Conservation (phyloP, 441 rosid genomes). For the Dalechampia spathulata region DNA sequence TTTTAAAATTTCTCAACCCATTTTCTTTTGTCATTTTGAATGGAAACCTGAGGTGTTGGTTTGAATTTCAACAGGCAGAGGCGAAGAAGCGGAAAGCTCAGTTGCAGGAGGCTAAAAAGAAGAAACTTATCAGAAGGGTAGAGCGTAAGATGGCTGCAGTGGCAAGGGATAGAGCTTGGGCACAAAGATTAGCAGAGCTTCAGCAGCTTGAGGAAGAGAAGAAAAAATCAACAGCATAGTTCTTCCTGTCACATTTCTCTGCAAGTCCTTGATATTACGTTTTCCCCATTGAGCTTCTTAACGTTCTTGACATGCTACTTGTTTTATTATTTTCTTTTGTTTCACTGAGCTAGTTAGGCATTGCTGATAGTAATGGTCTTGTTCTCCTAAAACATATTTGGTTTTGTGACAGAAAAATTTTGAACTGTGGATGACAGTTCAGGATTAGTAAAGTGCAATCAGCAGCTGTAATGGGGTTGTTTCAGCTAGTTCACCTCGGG, state of each 20-base stretch:
- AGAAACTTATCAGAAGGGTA: slow-evolving; percentile 59
- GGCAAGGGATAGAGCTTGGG: slow-evolving; percentile 91
- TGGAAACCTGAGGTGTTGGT: neutral
- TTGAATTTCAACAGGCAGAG: slow-evolving; percentile 52
- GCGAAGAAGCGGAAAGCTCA: slow-evolving; percentile 80
- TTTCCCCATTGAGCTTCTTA: no score
- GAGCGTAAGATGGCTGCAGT: slow-evolving; percentile 93
- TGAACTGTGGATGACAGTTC: neutral
- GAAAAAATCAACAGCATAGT: slow-evolving; percentile 44
- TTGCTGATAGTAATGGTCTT: neutral
- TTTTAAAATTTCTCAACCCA: neutral
- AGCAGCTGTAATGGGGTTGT: neutral
- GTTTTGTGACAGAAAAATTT: neutral
- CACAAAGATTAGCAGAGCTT: slow-evolving; percentile 61
- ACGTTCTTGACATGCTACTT: neutral
- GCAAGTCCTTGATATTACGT: no score
- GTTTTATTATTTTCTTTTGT: no score
- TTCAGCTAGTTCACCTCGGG: neutral
- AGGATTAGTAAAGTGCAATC: neutral
- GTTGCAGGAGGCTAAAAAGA: slow-evolving; percentile 72
- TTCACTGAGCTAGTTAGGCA: neutral
- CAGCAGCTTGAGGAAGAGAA: slow-evolving; percentile 70
- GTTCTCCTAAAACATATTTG: no score
- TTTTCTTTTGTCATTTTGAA: neutral
- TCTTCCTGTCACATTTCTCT: neutral